Evolutionary conservation across 495 filamentous ascomycete species (phyloP).

Genomic region (Stereocaulon alpinum): DNA sequence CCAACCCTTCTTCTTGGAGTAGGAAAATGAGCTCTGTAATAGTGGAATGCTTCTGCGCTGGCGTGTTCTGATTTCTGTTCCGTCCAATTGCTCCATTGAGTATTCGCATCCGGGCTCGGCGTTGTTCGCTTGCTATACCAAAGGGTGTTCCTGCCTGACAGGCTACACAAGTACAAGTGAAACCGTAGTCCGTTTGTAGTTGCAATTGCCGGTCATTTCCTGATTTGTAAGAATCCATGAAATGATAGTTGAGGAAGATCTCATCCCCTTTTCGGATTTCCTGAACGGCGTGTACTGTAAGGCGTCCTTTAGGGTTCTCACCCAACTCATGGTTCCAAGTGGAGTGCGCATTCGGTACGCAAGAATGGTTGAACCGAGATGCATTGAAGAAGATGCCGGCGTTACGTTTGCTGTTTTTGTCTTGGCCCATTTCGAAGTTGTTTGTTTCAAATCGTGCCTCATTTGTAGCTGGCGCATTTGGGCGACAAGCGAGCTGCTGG

Average conservation of each 20-base stretch:
- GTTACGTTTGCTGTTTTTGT: neutral
- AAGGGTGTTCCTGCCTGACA: neutral
- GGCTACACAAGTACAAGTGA: neutral
- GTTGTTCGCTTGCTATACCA: neutral
- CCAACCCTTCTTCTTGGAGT: neutral
- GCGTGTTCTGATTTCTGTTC: neutral
- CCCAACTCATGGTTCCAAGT: neutral
- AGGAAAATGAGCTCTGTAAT: neutral
- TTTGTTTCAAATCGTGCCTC: neutral
- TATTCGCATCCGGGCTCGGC: neutral
- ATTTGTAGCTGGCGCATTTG: too few relatives aligned
- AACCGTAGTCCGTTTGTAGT: neutral
- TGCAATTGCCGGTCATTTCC: neutral
- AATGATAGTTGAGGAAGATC: slow-evolving; percentile 3
- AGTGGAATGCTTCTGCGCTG: neutral
- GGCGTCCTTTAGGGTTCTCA: neutral
- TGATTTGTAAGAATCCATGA: neutral
- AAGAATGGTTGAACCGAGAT: slow-evolving; percentile 13
- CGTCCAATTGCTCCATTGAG: neutral
- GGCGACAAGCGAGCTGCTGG: neutral
- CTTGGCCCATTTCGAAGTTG: neutral
- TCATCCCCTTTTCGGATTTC: neutral
- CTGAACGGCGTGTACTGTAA: slow-evolving; percentile 1
- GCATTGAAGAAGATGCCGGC: neutral
- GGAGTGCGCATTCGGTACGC: slow-evolving; percentile 4